Base-by-base conservation (phyloP, 257 asterid genomes). In the Nicotiana knightiana region DNA sequence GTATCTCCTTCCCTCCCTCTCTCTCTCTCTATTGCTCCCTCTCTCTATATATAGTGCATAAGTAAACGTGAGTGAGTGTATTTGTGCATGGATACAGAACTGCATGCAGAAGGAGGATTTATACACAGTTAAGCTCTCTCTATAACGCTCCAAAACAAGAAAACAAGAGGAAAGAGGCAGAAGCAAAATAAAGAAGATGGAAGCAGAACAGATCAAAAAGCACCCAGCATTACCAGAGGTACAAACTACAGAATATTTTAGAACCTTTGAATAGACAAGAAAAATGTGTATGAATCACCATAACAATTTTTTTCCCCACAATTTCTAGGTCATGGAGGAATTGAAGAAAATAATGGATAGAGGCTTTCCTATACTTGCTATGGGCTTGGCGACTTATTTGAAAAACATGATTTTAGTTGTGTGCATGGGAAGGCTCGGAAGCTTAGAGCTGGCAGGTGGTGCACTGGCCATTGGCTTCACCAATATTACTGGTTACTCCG, bases 401-500 rank as follows among this genome's bases (percentile, higher is more conserved):
- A 94, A 89, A 83, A 93, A 93, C 95, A 92, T 93, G 98, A 86
- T 91, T 81, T 90, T 93, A 63, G 97, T 92, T 7, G 92, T 86
- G 39, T 92, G 96, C 96, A 91, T 96, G 95, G 99, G 99, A 84
- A 84, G 93, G 89, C 90, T 96, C 11, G 98, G 98, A 11, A 91
- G 97, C 88, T 81, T 93, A 84, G 97, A 96, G 88, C 89, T 96
- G 63, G 99, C 98, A 30, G 98, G 98, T 54, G 99, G 98, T 17
- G 98, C 99, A 64, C 83, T 96, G 88, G 98, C 99, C 91, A 91
- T 96, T 26, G 97, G 98, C 82, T 93, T 95, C 89, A 91, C 99
- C 81, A 95, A 95, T 85, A 95, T 95, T 84, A 93, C 98, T 13
- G 99, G 99, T 33, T 93, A 96, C 88, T 96, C 99, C 8, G 93